Evolutionary conservation across 2,329 filamentous ascomycete species (phyloP), one percentile per base, ranked within the genome.

Genomic region (Torrubiella hemipterigena): DNA sequence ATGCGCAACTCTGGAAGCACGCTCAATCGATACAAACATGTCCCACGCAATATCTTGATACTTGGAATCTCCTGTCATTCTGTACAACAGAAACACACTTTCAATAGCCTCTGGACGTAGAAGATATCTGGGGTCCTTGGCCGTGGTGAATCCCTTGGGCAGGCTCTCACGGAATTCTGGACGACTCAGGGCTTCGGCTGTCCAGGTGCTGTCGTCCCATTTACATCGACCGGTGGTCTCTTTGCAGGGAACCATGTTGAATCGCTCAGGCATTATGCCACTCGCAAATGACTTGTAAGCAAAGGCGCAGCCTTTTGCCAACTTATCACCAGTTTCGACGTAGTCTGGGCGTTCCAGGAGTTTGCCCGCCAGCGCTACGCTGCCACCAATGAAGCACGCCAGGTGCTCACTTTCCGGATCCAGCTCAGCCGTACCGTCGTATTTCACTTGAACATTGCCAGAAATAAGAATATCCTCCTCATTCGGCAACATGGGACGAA

Each of bases 91-190:
- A 54, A 81, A 86, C n/a, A 87, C 73, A 14, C 77, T 81, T 56
- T 87, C 81, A 34, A 86, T 81, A 5, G 81, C 80, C 54, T 87
- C 81, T n/a, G 80, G 77, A 36, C 77, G 67, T 21, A 82, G 60
- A 13, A 80, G 67, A 45, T 81, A 82, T 34, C 64, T 63, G 20
- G 59, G 54, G 38, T 76, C 68, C 23, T 57, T 51, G 23, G 77
- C 62, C 4, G 59, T 57, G 2, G 67, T 59, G 46, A 78, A 69
- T 14, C 75, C 76, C 6, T 51, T 55, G 3, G 67, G 64, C 7
- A 78, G 35, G 27, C 28, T 38, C 24, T 14, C 40, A 35, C 37
- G 32, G 34, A 31, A 33, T 22, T 36, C 33, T 23, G 15, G 17
- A 4, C 35, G 31, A 3, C 21, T 12, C 10, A 49, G 41, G 14